Evolutionary conservation across 1,284 basidiomycete species (phyloP).

Genomic region (Mycena sp.): DNA sequence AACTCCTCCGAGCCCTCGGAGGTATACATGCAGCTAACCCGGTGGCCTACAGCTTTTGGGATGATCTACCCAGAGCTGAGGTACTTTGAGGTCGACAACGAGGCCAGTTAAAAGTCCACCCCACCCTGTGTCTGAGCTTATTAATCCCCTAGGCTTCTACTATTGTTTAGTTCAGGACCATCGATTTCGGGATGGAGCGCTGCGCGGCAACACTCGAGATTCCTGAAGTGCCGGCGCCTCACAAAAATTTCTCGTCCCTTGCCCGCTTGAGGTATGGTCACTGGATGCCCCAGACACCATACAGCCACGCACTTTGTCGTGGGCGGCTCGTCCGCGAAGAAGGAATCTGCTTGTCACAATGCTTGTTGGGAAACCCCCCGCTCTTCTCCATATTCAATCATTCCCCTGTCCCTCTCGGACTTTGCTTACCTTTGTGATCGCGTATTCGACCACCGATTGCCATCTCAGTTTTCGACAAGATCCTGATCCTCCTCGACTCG

Average conservation of each 20-base stretch:
- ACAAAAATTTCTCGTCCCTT: neutral
- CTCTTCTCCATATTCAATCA: neutral
- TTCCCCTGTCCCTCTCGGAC: slow-evolving; percentile 11
- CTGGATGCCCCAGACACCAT: neutral
- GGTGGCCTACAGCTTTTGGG: slow-evolving; percentile 12
- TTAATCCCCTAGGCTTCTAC: slow-evolving; percentile 18
- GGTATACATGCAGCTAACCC: slow-evolving; percentile 5
- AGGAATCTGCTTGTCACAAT: neutral
- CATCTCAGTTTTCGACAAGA: slow-evolving; percentile 14
- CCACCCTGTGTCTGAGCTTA: neutral
- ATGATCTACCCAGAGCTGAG: slow-evolving; percentile 18
- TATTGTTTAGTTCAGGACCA: slow-evolving; percentile 20
- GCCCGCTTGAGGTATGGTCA: neutral
- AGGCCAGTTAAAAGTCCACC: neutral
- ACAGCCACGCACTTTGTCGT: slow-evolving; percentile 4
- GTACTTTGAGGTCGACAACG: neutral
- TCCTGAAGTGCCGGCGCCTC: neutral
- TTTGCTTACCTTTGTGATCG: slow-evolving; percentile 9
- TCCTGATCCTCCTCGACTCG: slow-evolving; percentile 11
- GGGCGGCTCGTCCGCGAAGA: neutral
- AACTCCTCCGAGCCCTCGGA: slow-evolving; percentile 9
- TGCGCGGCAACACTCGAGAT: slow-evolving; percentile 21
- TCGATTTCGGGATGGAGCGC: slow-evolving; percentile 29
- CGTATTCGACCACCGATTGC: neutral
- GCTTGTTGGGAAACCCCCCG: neutral